Evolutionary conservation across 169 alveolate species (phyloP), one percentile per base, ranked within the genome.

Genomic region (Plasmodium coatneyi): DNA sequence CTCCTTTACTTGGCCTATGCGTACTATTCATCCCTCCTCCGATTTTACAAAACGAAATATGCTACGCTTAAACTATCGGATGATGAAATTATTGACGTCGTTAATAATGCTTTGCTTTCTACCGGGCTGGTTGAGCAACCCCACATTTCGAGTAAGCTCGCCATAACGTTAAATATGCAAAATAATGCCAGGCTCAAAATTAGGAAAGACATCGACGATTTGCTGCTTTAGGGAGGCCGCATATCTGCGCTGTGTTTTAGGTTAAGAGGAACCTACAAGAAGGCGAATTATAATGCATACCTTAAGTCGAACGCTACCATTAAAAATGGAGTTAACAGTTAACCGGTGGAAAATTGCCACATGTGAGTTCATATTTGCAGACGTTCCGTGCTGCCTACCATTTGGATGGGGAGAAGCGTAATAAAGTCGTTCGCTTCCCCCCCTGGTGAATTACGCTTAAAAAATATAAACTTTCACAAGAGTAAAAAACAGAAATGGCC

Each of bases 91-190:
- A 91, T 91, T 54, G 95, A 91, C 76, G 92, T 43, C 10, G 95
- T 91, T 43, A 91, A 91, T 71, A 91, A 80, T 56, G 28, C 82
- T 14, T 52, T 91, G 41, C 92, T 91, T 16, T 91, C 95, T 4
- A 91, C 95, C 6, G 95, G 95, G 16, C 83, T 91, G 32, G 95
- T 82, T 28, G 95, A 91, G 54, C 95, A 91, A 36, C 95, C 95
- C 9, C 60, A 91, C 66, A 91, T 91, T 91, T 91, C 95, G 16
- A 91, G 79, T 30, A 54, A 91, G 56, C 30, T 91, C 12, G 95
- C 95, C 43, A 41, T 71, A 52, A 81, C 92, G 9, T 81, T 91
- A 82, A 91, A 91, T 74, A 91, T 91, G 95, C 95, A 91, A 71
- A 91, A 81, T 81, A 91, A 91, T 60, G 28, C 84, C 80, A 80